Evolutionary conservation across 345 rosid species (phyloP).

Genomic region (Microcos paniculata): DNA sequence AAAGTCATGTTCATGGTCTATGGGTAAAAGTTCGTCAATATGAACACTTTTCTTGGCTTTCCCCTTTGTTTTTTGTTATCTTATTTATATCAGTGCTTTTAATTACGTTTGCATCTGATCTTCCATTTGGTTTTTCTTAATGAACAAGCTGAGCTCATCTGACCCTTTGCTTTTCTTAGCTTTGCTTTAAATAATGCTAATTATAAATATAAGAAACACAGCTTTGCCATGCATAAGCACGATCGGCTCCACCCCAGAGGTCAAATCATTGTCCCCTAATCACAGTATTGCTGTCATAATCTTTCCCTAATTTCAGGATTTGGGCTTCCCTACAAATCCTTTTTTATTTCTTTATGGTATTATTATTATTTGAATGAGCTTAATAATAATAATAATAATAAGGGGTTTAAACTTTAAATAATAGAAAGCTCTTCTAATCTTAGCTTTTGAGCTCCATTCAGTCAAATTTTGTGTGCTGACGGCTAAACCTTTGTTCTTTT

Average conservation of each 20-base stretch:
- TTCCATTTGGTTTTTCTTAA: not conserved
- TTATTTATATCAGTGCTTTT: not conserved
- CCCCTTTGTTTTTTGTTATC: not conserved
- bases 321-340: not conserved
- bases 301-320: conserved; percentile 17
- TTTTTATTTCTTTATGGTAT: not conserved
- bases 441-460: not conserved
- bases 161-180: not conserved
- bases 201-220: not conserved
- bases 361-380: not conserved
- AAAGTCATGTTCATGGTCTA: not conserved
- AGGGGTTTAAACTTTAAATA: not conserved
- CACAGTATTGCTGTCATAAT: conserved; percentile 1
- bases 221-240: conserved; percentile 7
- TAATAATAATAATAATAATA: not conserved
- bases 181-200: conserved; percentile 4
- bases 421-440: not conserved
- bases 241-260: conserved; percentile 18
- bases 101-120: not conserved
- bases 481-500: not conserved
- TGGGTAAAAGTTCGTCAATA: not conserved
- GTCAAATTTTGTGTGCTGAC: not conserved
- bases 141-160: not conserved
- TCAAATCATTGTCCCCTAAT: conserved; percentile 17
- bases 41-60: conserved; percentile 22